Conservation (phyloP, 306 rosid genomes). For the Cucurbita ficifolia region DNA sequence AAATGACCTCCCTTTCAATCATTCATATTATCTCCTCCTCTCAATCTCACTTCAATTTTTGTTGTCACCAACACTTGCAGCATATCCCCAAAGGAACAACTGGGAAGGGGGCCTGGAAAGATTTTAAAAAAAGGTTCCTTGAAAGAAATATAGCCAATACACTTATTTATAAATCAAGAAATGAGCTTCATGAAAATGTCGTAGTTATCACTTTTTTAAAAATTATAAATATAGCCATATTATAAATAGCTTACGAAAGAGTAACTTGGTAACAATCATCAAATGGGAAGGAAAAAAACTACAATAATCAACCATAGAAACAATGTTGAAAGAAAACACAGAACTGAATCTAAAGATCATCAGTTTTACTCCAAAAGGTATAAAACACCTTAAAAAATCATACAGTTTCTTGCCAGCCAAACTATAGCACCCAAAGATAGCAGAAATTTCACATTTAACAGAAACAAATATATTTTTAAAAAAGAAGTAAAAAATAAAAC, state of each 20-base stretch:
- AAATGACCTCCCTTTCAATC: too few species aligned
- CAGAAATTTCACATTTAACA: not conserved
- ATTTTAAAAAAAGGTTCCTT: not conserved
- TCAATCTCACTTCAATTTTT: too few species aligned
- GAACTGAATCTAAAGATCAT: not conserved
- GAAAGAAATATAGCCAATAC: not conserved
- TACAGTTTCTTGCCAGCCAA: not conserved
- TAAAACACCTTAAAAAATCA: not conserved
- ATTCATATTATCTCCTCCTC: too few species aligned
- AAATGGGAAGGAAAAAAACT: not conserved
- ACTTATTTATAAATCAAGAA: not conserved
- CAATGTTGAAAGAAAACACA: not conserved
- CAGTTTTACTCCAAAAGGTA: not conserved
- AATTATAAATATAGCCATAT: not conserved
- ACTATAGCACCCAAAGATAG: not conserved
- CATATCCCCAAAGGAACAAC: not conserved
- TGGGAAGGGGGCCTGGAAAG: not conserved
- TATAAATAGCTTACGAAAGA: not conserved
- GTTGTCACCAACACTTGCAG: too few species aligned
- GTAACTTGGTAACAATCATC: not conserved
- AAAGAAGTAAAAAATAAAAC: not conserved
- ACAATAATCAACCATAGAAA: not conserved
- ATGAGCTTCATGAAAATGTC: not conserved
- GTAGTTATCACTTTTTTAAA: not conserved
- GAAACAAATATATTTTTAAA: not conserved